Evolutionary conservation across 2,329 filamentous ascomycete species (phyloP), one percentile per base, ranked within the genome.

Genomic region (Colletotrichum eremochloae): DNA sequence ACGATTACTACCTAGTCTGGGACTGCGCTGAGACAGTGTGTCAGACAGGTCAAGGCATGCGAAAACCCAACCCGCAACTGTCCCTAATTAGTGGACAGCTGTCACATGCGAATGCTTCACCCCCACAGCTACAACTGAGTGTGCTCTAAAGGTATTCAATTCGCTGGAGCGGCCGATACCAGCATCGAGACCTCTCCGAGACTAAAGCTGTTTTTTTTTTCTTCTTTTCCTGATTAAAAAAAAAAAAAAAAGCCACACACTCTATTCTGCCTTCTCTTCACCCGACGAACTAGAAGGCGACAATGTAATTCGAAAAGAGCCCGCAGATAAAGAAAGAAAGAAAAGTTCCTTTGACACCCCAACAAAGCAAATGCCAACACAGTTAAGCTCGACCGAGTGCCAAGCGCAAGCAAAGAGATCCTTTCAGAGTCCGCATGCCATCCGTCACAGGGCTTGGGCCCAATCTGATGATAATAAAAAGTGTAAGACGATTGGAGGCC

Each of bases 71-170:
- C 38, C 24, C 42, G 40, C 14, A 8, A 60, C 18, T 7, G 31
- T 24, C 44, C 15, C 33, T 31, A 20, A n/a, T 11, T 9, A 11
- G 38, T 9, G 38, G 24, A 24, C 33, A 18, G 36, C 24, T 36
- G 20, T 64, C 70, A 64, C 67, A 64, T 65, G 70, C 24, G 52
- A 48, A 18, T 5, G 31, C 52, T 44, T n/a, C 52, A 5, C 24
- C 12, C 20, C 11, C 3, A 46, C n/a, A 12, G n/a, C 20, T 20
- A 48, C 9, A 31, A 33, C n/a, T 9, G 38, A 53, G 31, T 63
- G 36, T 52, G 57, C 67, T 71, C 62, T 73, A 48, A 71, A 24
- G 60, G 38, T 71, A 67, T 73, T 73, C 71, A 73, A 73, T 71
- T 73, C 68, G 71, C 71, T 71, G 68, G 48, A 67, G 46, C 58